Conservation (phyloP, 768 basidiomycete genomes). For the Suillus discolor region DNA sequence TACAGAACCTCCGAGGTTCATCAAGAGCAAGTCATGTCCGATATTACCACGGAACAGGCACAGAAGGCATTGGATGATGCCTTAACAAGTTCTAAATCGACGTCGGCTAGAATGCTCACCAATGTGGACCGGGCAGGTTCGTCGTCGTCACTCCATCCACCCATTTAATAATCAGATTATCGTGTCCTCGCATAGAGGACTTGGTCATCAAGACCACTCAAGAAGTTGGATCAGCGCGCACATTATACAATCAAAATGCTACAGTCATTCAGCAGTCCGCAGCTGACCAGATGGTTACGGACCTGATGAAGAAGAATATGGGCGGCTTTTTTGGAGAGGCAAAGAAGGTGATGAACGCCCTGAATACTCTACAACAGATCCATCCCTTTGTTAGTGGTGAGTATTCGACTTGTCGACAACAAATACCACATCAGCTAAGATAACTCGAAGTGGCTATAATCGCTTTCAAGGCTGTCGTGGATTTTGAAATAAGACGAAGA, state of each 20-base stretch:
- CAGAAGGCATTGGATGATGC: background rate
- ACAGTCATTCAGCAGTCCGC: constrained; percentile 1
- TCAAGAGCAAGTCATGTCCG: background rate
- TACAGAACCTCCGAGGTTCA: no score
- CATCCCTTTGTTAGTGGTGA: constrained; percentile 32
- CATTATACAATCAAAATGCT: constrained; percentile 6
- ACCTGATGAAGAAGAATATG: no score
- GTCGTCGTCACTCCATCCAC: background rate
- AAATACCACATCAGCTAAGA: background rate
- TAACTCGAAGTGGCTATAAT: constrained; percentile 44
- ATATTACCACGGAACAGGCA: background rate
- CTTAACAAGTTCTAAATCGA: background rate
- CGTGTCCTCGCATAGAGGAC: background rate
- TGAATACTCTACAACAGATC: constrained; percentile 28
- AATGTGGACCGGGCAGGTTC: background rate
- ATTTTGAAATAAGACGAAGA: constrained; percentile 48
- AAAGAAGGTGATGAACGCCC: constrained; percentile 25
- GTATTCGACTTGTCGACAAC: background rate
- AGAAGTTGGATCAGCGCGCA: background rate
- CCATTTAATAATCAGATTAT: background rate
- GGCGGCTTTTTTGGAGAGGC: constrained; percentile 20
- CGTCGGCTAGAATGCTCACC: background rate
- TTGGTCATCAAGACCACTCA: background rate
- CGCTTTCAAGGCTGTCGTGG: constrained; percentile 52
- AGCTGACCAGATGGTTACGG: background rate